These are phyloP conservation scores for Discostella stelligeroides DNA, from an alignment of 108 stramenopile genomes.

Conservation along the genomic window DNA sequence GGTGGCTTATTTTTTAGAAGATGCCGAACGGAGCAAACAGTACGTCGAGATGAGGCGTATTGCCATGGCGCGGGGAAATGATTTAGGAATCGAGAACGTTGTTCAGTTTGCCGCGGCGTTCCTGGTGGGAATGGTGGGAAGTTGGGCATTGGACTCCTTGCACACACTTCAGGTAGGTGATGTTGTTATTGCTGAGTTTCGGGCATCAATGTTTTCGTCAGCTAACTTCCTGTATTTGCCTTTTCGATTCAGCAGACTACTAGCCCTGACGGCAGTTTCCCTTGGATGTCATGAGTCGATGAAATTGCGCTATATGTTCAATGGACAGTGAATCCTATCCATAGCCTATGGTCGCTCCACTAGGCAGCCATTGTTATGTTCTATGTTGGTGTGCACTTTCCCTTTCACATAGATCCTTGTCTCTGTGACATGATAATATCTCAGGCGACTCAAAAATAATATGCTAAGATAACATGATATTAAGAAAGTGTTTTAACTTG, in stretches of 20 bases:
- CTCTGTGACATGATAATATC: too few relatives aligned
- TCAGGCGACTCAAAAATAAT: too few relatives aligned
- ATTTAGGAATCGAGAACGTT: constrained; percentile 45
- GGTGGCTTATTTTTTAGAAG: constrained; percentile 49
- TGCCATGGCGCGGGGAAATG: constrained; percentile 49
- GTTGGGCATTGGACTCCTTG: constrained; percentile 26
- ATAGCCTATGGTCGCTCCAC: too few relatives aligned
- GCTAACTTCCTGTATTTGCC: background rate
- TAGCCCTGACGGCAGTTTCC: constrained; percentile 19
- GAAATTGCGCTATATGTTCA: background rate
- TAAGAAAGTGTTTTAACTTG: too few relatives aligned
- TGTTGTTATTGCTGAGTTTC: background rate
- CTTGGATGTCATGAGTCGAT: constrained; percentile 31
- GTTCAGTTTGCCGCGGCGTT: constrained; percentile 48
- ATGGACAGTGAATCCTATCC: background rate
- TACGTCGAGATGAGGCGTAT: constrained; percentile 51
- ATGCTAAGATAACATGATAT: too few relatives aligned
- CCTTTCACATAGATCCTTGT: too few relatives aligned
- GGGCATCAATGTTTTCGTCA: background rate
- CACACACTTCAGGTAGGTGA: constrained; percentile 21
- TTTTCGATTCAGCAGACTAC: constrained; percentile 20
- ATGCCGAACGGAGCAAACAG: constrained; percentile 40
- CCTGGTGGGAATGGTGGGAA: constrained; percentile 31
- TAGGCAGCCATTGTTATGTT: too few relatives aligned
- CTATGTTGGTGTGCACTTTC: too few relatives aligned